A percentile compares a stretch with the other conserved stretches of the same genome.
Evolutionary conservation across 257 asterid species (phyloP).

Genomic region (Lycium ferocissimum): DNA sequence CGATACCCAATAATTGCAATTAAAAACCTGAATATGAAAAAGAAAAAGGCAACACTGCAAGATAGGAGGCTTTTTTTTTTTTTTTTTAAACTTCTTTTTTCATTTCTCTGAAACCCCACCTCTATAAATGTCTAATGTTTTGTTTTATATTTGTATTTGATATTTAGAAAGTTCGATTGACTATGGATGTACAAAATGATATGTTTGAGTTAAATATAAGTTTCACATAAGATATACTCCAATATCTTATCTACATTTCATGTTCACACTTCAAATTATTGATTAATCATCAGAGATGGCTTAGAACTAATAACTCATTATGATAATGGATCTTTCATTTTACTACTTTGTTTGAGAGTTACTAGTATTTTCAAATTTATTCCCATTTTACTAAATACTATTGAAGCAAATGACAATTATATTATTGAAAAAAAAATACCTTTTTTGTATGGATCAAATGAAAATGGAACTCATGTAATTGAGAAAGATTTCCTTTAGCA

Average conservation of each 20-base stretch:
- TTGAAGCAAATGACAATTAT: too few species aligned
- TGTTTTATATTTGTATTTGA: conserved; percentile 20
- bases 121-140: conserved; percentile 14
- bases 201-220: neutral
- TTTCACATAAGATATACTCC: neutral
- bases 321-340: too few species aligned
- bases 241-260: neutral
- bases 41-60: neutral
- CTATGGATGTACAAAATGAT: conserved; percentile 27
- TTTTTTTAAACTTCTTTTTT: neutral
- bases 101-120: neutral
- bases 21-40: neutral
- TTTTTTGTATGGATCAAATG: too few species aligned
- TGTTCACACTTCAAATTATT: too few species aligned
- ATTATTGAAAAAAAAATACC: too few species aligned
- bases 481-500: too few species aligned
- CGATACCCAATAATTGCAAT: neutral
- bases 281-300: too few species aligned
- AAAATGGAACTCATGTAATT: too few species aligned
- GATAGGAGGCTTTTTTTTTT: neutral
- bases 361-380: too few species aligned
- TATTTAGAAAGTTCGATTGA: conserved; percentile 15
- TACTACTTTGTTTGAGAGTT: too few species aligned
- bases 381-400: too few species aligned
- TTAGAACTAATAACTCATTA: too few species aligned